Percentiles rank a stretch among this genome's conserved stretches.
These are phyloP conservation scores for Xylariales sp. DNA, from an alignment of 2,329 filamentous ascomycete species.

Conservation along the genomic window DNA sequence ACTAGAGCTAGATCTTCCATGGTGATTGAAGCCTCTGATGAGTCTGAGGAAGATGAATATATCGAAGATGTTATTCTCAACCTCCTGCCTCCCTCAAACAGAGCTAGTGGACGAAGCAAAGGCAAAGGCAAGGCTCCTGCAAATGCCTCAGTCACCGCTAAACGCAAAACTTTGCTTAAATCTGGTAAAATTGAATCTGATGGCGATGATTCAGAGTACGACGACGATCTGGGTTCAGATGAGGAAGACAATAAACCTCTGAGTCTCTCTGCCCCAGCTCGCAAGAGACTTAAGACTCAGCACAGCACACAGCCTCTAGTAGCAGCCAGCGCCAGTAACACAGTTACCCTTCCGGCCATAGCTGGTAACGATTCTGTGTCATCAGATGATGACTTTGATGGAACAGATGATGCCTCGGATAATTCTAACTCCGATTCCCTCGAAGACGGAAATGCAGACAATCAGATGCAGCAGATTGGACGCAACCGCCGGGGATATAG, in stretches of 20 bases:
- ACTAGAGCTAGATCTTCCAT: too few species aligned
- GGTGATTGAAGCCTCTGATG: neutral
- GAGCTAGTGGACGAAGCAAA: too few species aligned
- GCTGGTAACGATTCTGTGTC: too few species aligned
- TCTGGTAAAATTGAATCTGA: too few species aligned
- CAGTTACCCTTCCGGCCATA: too few species aligned
- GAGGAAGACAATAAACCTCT: slow-evolving; percentile 7
- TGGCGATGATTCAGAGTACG: slow-evolving; percentile 3
- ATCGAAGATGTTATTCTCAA: slow-evolving; percentile 1
- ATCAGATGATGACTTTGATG: slow-evolving; percentile 18
- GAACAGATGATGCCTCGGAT: slow-evolving; percentile 1
- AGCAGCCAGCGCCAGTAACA: neutral
- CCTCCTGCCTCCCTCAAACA: neutral
- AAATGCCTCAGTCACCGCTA: too few species aligned
- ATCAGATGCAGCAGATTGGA: slow-evolving; percentile 4
- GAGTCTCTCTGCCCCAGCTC: slow-evolving; percentile 8
- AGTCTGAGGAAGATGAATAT: slow-evolving; percentile 5
- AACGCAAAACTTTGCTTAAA: too few species aligned
- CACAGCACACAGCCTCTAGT: too few species aligned
- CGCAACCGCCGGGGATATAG: slow-evolving; percentile 3
- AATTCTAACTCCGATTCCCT: too few species aligned
- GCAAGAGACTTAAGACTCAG: slow-evolving; percentile 10
- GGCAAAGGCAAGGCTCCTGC: slow-evolving; percentile 7
- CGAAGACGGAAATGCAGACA: too few species aligned
- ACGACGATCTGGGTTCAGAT: slow-evolving; percentile 11